These are phyloP conservation scores for Eucalyptus brandiana DNA, from an alignment of 345 rosid genomes.

Conservation along the genomic window DNA sequence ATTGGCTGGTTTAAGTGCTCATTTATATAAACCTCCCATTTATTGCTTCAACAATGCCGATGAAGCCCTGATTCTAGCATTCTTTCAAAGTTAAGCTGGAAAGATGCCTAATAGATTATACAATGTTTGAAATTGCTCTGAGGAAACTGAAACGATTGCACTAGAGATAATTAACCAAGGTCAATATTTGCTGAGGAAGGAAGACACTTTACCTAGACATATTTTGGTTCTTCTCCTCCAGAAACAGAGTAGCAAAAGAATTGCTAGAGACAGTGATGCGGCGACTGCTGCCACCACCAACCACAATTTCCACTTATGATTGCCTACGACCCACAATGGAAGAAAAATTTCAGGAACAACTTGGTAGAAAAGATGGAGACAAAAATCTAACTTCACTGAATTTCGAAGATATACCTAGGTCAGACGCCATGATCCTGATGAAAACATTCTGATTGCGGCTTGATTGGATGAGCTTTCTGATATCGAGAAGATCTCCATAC, in stretches of 20 bases:
- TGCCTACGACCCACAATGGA: background rate
- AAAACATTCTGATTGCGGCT: conserved; percentile 8
- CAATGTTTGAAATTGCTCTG: background rate
- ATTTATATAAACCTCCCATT: background rate
- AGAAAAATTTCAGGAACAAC: background rate
- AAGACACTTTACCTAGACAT: background rate
- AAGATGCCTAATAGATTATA: background rate
- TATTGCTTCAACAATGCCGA: background rate
- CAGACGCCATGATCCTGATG: conserved; percentile 9
- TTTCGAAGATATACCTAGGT: background rate
- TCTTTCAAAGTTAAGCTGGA: background rate
- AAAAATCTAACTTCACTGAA: background rate
- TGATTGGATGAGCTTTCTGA: conserved; percentile 3
- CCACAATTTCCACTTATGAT: background rate
- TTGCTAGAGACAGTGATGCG: background rate
- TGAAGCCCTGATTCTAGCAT: background rate
- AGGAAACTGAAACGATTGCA: background rate
- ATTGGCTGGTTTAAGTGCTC: background rate
- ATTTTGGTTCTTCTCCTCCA: background rate
- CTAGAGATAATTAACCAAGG: background rate
- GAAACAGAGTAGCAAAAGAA: background rate
- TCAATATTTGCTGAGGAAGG: background rate
- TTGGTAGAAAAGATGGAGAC: background rate
- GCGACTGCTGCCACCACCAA: background rate
- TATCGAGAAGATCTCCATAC: conserved; percentile 15